Conservation (phyloP, 805 yeast species). For the Hanseniaspora nectarophila region DNA sequence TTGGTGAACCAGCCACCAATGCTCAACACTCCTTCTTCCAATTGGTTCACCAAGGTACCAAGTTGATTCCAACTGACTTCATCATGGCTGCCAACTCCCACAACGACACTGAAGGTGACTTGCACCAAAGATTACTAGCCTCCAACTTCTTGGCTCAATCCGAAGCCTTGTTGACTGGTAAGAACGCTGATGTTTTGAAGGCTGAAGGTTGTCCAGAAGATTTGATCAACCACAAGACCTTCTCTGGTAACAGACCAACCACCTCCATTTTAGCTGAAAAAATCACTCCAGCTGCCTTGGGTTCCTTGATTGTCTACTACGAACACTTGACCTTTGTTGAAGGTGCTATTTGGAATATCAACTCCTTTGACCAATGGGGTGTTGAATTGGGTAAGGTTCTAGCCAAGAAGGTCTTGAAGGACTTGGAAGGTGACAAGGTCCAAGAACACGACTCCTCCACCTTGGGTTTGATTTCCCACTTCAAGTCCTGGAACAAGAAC, state of each 20-base stretch:
- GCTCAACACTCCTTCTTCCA: conserved; percentile 99
- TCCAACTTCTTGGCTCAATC: conserved; percentile 98
- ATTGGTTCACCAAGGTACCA: conserved; percentile 97
- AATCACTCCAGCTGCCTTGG: conserved; percentile 92
- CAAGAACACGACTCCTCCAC: conserved; percentile 80
- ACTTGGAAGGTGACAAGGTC: conserved; percentile 57
- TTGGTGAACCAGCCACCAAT: conserved; percentile 98
- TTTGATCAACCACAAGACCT: conserved; percentile 87
- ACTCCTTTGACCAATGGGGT: conserved; percentile 99
- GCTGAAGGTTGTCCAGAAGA: conserved; percentile 81
- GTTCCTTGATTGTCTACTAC: conserved; percentile 94
- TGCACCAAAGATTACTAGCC: conserved; percentile 97
- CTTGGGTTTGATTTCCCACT: conserved; percentile 84
- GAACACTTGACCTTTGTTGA: conserved; percentile 95
- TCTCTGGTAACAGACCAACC: conserved; percentile 98
- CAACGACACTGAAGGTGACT: conserved; percentile 87
- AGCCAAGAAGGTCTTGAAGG: conserved; percentile 89
- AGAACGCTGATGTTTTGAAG: conserved; percentile 69
- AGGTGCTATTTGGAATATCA: conserved; percentile 99
- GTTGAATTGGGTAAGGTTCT: conserved; percentile 96
- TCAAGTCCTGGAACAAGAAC: conserved; percentile 60
- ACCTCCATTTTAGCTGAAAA: conserved; percentile 91
- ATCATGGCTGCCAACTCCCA: conserved; percentile 94
- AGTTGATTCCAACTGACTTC: conserved; percentile 92
- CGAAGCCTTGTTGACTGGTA: conserved; percentile 95